These are phyloP conservation scores for Emericellopsis terricola DNA, from an alignment of 495 filamentous ascomycete genomes.

Conservation along the genomic window DNA sequence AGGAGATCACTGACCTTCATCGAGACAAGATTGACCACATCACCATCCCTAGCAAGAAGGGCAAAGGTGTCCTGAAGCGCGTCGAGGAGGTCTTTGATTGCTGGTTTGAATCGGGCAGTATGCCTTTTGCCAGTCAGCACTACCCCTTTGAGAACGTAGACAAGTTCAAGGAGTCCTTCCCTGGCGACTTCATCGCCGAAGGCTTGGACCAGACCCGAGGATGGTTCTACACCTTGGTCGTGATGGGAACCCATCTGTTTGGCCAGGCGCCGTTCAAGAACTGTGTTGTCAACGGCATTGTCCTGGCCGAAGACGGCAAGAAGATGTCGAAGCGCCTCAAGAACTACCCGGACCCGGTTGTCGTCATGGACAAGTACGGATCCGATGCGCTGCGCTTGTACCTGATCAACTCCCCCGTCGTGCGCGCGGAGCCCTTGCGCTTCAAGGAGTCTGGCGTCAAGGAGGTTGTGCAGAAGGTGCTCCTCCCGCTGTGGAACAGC, in stretches of 20 bases:
- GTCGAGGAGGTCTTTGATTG: constrained; percentile 93
- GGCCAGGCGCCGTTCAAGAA: constrained; percentile 85
- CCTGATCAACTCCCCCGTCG: constrained; percentile 93
- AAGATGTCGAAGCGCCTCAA: constrained; percentile 98
- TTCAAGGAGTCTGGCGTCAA: constrained; percentile 93
- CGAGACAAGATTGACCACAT: constrained; percentile 91
- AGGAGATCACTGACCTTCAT: constrained; percentile 79
- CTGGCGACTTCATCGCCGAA: constrained; percentile 94
- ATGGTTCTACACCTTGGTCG: constrained; percentile 92
- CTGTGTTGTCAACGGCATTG: constrained; percentile 92
- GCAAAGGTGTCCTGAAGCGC: constrained; percentile 68
- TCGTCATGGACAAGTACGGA: constrained; percentile 78
- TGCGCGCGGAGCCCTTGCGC: constrained; percentile 74
- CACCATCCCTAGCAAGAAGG: constrained; percentile 83
- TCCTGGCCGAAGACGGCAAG: constrained; percentile 89
- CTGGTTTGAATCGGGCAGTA: constrained; percentile 85
- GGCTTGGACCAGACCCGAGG: constrained; percentile 66
- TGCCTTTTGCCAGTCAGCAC: constrained; percentile 88
- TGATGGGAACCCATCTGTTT: constrained; percentile 84
- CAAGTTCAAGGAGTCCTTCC: constrained; percentile 62
- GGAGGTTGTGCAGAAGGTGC: constrained; percentile 85
- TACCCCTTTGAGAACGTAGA: constrained; percentile 92
- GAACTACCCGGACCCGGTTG: constrained; percentile 83
- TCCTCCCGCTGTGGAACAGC: constrained; percentile 91
- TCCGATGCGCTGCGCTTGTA: constrained; percentile 90